Evolutionary conservation across 2,329 filamentous ascomycete genomes (phyloP).

Genomic region (Fusarium ambrosium): DNA sequence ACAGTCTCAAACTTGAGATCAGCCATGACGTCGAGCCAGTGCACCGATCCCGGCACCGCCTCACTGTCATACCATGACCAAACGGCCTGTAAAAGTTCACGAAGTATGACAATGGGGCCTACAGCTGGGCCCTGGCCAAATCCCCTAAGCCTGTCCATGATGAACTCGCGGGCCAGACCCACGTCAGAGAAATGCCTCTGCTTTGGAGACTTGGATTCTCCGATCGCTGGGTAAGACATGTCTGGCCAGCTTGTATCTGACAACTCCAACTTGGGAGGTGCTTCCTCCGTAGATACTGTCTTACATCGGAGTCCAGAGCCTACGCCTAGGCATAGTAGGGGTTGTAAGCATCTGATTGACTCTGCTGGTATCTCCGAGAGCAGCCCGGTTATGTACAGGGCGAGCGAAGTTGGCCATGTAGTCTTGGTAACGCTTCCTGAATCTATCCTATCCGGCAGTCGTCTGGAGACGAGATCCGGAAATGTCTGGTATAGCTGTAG

Average conservation of each 20-base stretch:
- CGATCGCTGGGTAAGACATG: background rate
- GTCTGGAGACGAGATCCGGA: conserved; percentile 50
- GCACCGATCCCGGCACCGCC: conserved; percentile 19
- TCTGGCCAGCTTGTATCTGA: background rate
- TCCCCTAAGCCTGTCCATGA: conserved; percentile 17
- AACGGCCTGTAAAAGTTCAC: conserved; percentile 29
- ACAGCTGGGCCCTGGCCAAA: conserved; percentile 13
- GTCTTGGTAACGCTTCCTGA: conserved; percentile 10
- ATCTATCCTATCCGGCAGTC: conserved; percentile 41
- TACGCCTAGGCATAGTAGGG: conserved; percentile 25
- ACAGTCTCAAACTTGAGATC: conserved; percentile 37
- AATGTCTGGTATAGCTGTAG: conserved; percentile 57
- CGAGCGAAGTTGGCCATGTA: conserved; percentile 33
- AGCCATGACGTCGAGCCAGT: conserved; percentile 32
- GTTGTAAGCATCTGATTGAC: conserved; percentile 28
- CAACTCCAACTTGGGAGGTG: conserved; percentile 5
- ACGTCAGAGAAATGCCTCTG: conserved; percentile 15
- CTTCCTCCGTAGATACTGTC: conserved; percentile 13
- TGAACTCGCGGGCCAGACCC: conserved; percentile 21
- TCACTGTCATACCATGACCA: conserved; percentile 35
- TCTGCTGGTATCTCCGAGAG: conserved; percentile 14
- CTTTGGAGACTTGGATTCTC: background rate
- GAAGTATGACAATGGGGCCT: conserved; percentile 26
- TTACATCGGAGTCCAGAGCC: conserved; percentile 25
- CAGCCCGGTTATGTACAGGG: conserved; percentile 24